Base-by-base conservation (phyloP, 345 rosid genomes). In the Mallotus nudiflorus region DNA sequence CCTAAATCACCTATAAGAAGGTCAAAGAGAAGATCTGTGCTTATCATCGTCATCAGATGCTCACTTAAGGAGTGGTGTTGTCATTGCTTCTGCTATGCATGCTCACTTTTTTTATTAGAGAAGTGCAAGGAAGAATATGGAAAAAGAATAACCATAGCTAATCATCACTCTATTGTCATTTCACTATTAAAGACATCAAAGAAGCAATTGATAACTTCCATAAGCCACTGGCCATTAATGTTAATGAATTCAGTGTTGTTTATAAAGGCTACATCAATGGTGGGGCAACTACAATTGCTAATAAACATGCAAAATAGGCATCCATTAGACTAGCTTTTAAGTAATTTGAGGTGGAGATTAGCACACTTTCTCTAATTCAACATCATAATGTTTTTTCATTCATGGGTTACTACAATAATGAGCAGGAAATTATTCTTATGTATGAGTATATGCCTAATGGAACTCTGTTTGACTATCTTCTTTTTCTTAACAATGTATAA, bases 371-470 rank as follows among this genome's bases (percentile, higher is more conserved):
- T 39, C 50, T 39, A 6, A 68, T 71, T 15, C 37, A 22, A 6
- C 75, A 71, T 31, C 37, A 33, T 3, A 64, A 71, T 40, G 11
- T 71, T 42, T 68, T 71, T 22, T 62, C 75, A 51, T 18, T 71
- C n/a, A 9, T 71, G 4, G 68, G 75, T 11, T 71, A 42, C 14
- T 71, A 63, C 68, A 28, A 15, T 2, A 68, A 71, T 11, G 62
- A 58, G 10, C 27, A 53, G 14, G 68, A 62, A 37, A 71, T 62
- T 68, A 71, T 62, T 6, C 61, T 71, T 12, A 68, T 62, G 3
- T 62, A 71, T 0, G 75, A 62, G 42, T 71, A 71, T 24, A 62
- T 71, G 51, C 28, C 57, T 9, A 63, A 71, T 5, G 62, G 74
- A 20, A 52, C 54, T 0, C 68, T 71, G 0, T 62, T 39, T 9